Evolutionary conservation across 306 rosid genomes (phyloP).

Genomic region (Spatholobus suberectus): DNA sequence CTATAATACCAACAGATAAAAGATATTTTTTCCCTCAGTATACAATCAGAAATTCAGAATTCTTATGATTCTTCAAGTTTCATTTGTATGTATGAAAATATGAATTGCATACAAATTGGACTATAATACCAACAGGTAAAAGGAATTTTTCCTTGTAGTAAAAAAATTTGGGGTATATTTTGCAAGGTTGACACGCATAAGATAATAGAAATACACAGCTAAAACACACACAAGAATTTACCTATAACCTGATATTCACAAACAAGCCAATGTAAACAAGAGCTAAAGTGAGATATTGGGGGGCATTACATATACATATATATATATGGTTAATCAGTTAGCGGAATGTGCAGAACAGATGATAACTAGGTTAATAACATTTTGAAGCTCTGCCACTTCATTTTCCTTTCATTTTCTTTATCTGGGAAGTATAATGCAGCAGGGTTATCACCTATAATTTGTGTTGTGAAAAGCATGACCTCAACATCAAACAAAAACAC

Average conservation of each 20-base stretch:
- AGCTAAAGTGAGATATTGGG: not conserved
- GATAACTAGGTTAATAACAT: not conserved
- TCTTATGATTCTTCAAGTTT: not conserved
- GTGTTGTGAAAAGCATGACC: slow-evolving; percentile 23
- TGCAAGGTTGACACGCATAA: slow-evolving; percentile 12
- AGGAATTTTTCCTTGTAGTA: not conserved
- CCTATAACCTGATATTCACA: slow-evolving; percentile 9
- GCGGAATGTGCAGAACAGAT: not conserved
- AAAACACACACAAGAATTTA: not conserved
- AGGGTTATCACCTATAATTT: slow-evolving; percentile 28
- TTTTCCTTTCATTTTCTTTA: not conserved
- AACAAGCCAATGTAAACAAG: slow-evolving; percentile 22
- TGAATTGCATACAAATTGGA: not conserved
- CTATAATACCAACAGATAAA: not conserved
- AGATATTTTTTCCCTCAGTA: not conserved
- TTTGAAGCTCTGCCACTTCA: slow-evolving; percentile 2
- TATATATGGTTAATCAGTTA: not conserved
- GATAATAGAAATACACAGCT: not conserved
- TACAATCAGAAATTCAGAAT: not conserved
- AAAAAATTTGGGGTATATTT: not conserved
- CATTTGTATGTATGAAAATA: slow-evolving; percentile 3
- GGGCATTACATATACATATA: too few species aligned
- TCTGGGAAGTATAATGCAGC: not conserved
- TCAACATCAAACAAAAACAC: slow-evolving; percentile 30
- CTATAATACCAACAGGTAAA: not conserved